Conservation (phyloP, 2,329 filamentous ascomycete genomes). For the Phaeosphaeria sp. region DNA sequence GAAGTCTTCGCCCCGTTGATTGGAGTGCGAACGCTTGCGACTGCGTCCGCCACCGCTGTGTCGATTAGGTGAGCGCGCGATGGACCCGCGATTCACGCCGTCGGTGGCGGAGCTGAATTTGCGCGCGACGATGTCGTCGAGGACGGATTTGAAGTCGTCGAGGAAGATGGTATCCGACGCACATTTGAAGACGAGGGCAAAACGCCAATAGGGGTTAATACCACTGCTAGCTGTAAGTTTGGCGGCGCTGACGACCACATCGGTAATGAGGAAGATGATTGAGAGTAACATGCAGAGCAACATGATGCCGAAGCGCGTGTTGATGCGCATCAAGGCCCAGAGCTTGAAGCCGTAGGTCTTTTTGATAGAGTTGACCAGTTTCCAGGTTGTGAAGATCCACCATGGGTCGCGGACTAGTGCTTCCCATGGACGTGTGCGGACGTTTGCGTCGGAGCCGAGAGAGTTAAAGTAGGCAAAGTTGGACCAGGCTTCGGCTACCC, state of each 20-base stretch:
- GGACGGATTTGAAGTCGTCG: conserved; percentile 46
- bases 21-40: conserved; percentile 21
- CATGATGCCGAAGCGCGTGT: conserved; percentile 43
- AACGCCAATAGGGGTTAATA: conserved; percentile 47
- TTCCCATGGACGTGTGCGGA: conserved; percentile 40
- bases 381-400: conserved; percentile 49
- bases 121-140: conserved; percentile 39
- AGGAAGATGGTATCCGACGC: conserved; percentile 46
- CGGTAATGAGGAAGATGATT: conserved; percentile 40
- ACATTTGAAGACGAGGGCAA: conserved; percentile 46
- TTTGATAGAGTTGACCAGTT: conserved; percentile 38
- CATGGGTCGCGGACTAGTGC: conserved; percentile 42
- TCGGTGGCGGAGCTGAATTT: conserved; percentile 31
- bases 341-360: conserved; percentile 42
- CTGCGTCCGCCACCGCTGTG: conserved; percentile 17
- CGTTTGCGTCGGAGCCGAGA: conserved; percentile 37
- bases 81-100: conserved; percentile 19
- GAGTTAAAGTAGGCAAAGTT: conserved; percentile 46
- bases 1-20: conserved; percentile 24
- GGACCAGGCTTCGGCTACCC: conserved; percentile 45
- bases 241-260: conserved; percentile 39
- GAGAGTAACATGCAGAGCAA: conserved; percentile 42
- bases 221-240: conserved; percentile 32
- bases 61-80: conserved; percentile 9
- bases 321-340: conserved; percentile 33